A percentile compares a stretch with the other conserved stretches of the same genome.
Conservation (phyloP, 148 eudicot genomes). For the Salicornia ramosissima region DNA sequence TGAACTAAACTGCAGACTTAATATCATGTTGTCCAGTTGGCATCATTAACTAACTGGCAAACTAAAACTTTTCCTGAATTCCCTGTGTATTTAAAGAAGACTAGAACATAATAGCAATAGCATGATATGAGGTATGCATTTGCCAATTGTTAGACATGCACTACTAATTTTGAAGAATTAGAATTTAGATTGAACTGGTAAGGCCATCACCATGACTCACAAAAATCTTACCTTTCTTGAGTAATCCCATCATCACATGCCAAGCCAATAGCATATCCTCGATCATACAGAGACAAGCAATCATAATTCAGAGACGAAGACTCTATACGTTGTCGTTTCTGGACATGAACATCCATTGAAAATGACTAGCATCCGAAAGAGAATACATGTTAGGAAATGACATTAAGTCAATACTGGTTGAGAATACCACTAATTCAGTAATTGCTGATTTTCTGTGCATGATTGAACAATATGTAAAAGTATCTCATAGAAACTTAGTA, state of each 20-base stretch:
- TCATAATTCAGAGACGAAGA: slow-evolving; percentile 21
- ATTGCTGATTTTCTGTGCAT: no score
- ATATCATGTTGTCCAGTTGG: not conserved
- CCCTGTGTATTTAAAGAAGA: not conserved
- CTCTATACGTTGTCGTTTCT: slow-evolving; percentile 29
- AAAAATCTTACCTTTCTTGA: slow-evolving; percentile 26
- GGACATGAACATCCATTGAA: slow-evolving; percentile 31
- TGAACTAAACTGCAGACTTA: not conserved
- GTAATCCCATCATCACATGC: slow-evolving; percentile 23
- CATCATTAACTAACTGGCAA: not conserved
- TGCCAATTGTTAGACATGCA: slow-evolving; percentile 1
- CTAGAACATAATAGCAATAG: not conserved
- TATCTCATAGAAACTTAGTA: not conserved
- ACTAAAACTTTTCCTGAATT: not conserved
- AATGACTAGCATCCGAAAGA: slow-evolving; percentile 31
- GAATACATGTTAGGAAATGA: slow-evolving; percentile 2
- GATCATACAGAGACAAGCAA: slow-evolving; percentile 33
- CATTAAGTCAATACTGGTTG: not conserved
- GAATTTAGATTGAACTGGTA: no score
- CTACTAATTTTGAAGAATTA: not conserved
- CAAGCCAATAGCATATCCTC: slow-evolving; percentile 37
- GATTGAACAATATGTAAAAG: not conserved
- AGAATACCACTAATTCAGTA: not conserved
- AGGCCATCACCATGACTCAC: not conserved
- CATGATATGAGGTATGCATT: not conserved